Evolutionary conservation across 2,329 filamentous ascomycete species (phyloP).

Genomic region (Lomentospora prolificans): DNA sequence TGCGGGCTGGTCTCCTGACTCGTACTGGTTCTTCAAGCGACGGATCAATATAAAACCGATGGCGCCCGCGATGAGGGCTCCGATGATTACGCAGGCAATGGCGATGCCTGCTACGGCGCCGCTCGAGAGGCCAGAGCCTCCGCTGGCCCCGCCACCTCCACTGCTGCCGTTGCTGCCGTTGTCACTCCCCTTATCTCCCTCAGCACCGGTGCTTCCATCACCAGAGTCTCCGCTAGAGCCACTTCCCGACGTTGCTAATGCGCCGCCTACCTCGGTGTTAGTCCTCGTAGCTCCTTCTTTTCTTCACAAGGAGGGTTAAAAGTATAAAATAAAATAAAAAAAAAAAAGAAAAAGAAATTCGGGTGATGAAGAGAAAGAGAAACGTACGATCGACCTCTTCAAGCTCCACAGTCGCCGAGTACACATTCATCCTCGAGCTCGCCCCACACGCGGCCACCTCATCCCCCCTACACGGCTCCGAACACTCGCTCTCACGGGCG

Average conservation of each 20-base stretch:
- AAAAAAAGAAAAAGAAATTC: not conserved
- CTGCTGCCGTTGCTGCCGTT: not conserved
- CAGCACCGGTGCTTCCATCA: not conserved
- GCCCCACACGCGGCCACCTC: conserved; percentile 2
- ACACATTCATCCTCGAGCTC: conserved; percentile 7
- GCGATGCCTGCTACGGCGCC: conserved; percentile 7
- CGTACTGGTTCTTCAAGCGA: not conserved
- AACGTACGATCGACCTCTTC: not conserved
- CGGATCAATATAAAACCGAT: conserved; percentile 9
- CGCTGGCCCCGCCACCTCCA: not conserved
- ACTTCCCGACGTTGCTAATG: not conserved
- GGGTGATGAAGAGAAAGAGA: not conserved
- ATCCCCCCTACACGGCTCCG: not conserved
- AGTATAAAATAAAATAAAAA: not conserved
- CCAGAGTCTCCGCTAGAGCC: not conserved
- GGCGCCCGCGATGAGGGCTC: conserved; percentile 5
- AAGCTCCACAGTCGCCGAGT: conserved; percentile 8
- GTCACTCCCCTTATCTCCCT: not conserved
- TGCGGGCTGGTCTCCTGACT: not conserved
- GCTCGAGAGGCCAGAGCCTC: not conserved
- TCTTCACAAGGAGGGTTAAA: not conserved
- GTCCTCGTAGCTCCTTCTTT: too few relatives aligned
- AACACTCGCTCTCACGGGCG: conserved; percentile 5
- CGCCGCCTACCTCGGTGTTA: not conserved
- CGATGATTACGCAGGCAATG: conserved; percentile 5